Conservation (phyloP, 306 rosid genomes). For the Corylus avellana region DNA sequence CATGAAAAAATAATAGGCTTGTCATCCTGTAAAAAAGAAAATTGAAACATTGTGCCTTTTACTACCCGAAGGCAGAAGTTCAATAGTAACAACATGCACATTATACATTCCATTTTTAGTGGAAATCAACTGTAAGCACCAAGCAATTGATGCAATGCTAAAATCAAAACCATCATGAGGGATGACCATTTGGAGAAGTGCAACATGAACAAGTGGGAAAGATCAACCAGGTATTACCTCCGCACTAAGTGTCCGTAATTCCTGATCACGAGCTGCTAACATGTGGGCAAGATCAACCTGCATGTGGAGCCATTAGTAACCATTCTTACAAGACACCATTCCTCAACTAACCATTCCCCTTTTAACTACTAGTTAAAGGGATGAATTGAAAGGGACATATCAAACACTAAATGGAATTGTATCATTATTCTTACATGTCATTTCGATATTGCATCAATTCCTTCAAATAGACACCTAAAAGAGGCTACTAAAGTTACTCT, state of each 20-base stretch:
- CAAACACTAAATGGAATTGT: background rate
- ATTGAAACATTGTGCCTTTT: background rate
- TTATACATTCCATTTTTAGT: background rate
- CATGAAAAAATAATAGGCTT: background rate
- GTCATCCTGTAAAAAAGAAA: background rate
- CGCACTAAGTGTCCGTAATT: constrained; percentile 87
- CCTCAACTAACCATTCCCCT: background rate
- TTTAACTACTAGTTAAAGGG: background rate
- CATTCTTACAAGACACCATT: background rate
- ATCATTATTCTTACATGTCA: background rate
- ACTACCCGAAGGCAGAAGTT: background rate
- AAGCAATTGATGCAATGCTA: background rate
- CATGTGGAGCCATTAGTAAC: constrained; percentile 27
- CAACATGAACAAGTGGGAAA: constrained; percentile 1
- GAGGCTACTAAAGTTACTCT: background rate
- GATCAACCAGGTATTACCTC: constrained; percentile 60
- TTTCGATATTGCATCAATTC: background rate
- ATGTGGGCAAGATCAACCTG: constrained; percentile 99
- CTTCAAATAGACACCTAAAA: background rate
- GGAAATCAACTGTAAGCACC: background rate
- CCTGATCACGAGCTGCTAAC: constrained; percentile 97
- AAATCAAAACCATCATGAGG: background rate
- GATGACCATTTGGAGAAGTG: background rate
- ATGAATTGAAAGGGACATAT: background rate
- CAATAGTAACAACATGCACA: background rate